phyloP scores from a whole-genome alignment of 2,329 filamentous ascomycete genomes.

The Cladophialophora yegresii region DNA sequence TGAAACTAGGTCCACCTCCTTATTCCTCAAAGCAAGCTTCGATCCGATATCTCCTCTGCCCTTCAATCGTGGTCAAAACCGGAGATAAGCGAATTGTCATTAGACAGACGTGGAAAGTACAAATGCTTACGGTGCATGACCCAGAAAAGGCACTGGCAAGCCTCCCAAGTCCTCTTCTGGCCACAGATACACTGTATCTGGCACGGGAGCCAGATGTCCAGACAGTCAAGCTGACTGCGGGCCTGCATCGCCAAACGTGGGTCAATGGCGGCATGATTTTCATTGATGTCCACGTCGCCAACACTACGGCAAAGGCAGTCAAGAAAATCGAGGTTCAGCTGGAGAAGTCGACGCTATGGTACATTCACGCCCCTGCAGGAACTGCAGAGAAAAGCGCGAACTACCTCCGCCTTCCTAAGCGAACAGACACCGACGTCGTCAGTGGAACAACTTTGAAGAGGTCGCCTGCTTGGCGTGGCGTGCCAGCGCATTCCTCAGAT shows the following conservation, averaged over 20 bases:
- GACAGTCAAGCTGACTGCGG: conserved; percentile 53
- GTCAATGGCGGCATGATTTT: conserved; percentile 59
- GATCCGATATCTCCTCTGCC: conserved; percentile 55
- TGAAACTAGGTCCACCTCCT: conserved; percentile 58
- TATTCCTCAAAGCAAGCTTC: conserved; percentile 55
- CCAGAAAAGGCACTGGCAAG: conserved; percentile 59
- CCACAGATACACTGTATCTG: conserved; percentile 49
- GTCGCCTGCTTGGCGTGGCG: conserved; percentile 52
- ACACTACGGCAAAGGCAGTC: conserved; percentile 51
- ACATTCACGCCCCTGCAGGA: conserved; percentile 48
- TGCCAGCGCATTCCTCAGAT: conserved; percentile 38
- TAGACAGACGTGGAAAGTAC: conserved; percentile 53
- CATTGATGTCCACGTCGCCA: conserved; percentile 56
- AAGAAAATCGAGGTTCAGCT: conserved; percentile 56
- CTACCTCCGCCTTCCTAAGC: conserved; percentile 56
- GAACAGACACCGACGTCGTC: conserved; percentile 53
- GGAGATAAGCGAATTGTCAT: conserved; percentile 53
- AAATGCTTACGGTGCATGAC: conserved; percentile 57
- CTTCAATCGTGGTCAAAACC: conserved; percentile 52
- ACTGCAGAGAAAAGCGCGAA: conserved; percentile 53
- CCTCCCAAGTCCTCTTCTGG: conserved; percentile 44
- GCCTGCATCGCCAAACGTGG: conserved; percentile 60
- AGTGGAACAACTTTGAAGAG: conserved; percentile 49
- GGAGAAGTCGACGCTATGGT: conserved; percentile 44
- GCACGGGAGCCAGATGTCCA: conserved; percentile 47